Conservation (phyloP, 352 stramenopile genomes). For the Detonula confervacea region DNA sequence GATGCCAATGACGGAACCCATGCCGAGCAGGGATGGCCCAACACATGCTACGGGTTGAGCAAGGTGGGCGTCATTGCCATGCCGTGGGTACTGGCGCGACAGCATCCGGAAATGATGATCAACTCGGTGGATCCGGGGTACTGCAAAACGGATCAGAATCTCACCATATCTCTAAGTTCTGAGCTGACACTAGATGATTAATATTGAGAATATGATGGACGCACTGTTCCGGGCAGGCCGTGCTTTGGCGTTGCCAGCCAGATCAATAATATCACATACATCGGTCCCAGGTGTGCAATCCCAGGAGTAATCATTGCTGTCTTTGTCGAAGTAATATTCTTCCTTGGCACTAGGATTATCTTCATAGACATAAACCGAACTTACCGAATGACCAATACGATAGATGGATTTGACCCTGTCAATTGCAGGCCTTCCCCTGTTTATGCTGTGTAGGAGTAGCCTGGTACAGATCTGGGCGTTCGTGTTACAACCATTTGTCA, state of each 20-base stretch:
- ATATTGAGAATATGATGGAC: conserved; percentile 69
- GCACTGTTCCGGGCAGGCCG: conserved; percentile 64
- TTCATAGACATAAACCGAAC: conserved; percentile 29
- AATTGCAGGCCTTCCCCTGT: too few relatives aligned
- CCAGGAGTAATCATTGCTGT: conserved; percentile 79
- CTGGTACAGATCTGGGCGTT: too few relatives aligned
- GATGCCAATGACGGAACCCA: conserved; percentile 60
- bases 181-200: conserved; percentile 80
- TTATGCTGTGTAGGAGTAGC: too few relatives aligned
- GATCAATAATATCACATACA: conserved; percentile 79
- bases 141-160: conserved; percentile 86
- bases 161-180: too few relatives aligned
- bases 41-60: conserved; percentile 88
- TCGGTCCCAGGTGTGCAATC: conserved; percentile 68
- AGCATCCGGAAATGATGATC: conserved; percentile 63
- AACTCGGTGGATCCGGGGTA: conserved; percentile 80
- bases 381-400: conserved; percentile 7
- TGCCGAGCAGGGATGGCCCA: conserved; percentile 74
- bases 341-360: neutral
- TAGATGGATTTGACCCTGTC: conserved; percentile 11
- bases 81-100: conserved; percentile 89
- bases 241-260: conserved; percentile 62
- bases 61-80: conserved; percentile 93
- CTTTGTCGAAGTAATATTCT: conserved; percentile 78
- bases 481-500: too few relatives aligned